phyloP scores from a whole-genome alignment of 208 protist genomes.

The Crithidia sp. region DNA sequence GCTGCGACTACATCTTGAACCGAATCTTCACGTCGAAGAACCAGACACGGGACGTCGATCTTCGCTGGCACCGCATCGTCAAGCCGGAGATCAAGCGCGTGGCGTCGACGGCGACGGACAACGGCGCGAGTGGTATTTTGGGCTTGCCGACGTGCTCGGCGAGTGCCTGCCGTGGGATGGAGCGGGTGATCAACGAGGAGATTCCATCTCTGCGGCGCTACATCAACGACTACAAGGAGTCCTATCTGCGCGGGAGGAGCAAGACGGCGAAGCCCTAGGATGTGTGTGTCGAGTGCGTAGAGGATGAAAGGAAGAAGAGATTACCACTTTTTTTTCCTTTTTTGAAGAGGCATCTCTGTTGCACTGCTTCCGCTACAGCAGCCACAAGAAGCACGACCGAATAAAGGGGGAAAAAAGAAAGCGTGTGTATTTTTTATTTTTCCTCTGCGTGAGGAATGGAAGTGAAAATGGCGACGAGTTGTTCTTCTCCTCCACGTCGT shows the following conservation, averaged over 20 bases:
- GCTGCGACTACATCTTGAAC: slow-evolving; percentile 46
- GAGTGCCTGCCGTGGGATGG: slow-evolving; percentile 40
- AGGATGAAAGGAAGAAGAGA: no score
- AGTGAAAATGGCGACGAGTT: no score
- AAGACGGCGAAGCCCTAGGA: background rate
- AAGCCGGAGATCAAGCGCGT: slow-evolving; percentile 57
- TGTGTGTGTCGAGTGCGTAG: no score
- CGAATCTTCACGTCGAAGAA: slow-evolving; percentile 48
- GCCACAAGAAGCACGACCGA: no score
- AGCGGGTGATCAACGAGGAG: slow-evolving; percentile 38
- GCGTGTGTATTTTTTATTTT: no score
- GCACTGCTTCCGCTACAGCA: no score
- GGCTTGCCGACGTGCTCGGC: slow-evolving; percentile 50
- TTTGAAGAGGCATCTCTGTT: no score
- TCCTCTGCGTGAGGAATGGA: no score
- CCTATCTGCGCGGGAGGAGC: slow-evolving; percentile 14
- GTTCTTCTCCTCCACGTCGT: no score
- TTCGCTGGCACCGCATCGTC: slow-evolving; percentile 65
- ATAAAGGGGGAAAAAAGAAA: no score
- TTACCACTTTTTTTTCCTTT: no score
- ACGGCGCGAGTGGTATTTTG: slow-evolving; percentile 32
- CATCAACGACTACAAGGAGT: slow-evolving; percentile 53
- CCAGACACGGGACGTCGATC: slow-evolving; percentile 49
- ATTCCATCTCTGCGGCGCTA: slow-evolving; percentile 49
- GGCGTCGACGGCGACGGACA: slow-evolving; percentile 12